These are phyloP conservation scores for Euphrasia arctica DNA, from an alignment of 305 asterid species.

Conservation along the genomic window DNA sequence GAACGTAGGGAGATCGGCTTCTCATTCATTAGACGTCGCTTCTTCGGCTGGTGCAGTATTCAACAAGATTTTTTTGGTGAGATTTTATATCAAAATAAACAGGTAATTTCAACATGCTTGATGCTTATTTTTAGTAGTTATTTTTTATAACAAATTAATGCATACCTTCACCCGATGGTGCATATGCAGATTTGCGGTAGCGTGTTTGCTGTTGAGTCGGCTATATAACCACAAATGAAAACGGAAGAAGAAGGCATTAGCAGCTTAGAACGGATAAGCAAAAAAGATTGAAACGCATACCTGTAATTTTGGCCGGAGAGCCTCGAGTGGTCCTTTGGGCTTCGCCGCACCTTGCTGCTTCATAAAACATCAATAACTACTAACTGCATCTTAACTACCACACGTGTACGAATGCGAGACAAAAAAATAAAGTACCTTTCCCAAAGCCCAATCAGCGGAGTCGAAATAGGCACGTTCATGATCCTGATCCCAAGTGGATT, in stretches of 20 bases:
- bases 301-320: constrained; percentile 96
- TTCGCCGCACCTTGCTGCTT: constrained; percentile 86
- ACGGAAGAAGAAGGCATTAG: constrained; percentile 17
- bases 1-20: constrained; percentile 3
- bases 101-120: not conserved
- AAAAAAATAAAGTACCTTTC: constrained; percentile 52
- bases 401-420: constrained; percentile 11
- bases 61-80: not conserved
- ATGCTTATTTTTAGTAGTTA: not conserved
- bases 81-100: constrained; percentile 12
- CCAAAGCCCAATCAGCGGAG: constrained; percentile 98
- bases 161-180: constrained; percentile 92
- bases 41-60: constrained; percentile 44
- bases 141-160: not conserved
- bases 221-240: constrained; percentile 39
- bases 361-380: constrained; percentile 25
- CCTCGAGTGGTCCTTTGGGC: constrained; percentile 98
- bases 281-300: constrained; percentile 27
- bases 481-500: constrained; percentile 48
- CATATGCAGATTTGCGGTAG: constrained; percentile 86
- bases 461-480: constrained; percentile 95
- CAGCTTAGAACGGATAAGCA: constrained; percentile 16
- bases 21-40: constrained; percentile 44
- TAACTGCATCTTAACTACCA: not conserved
- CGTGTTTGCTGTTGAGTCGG: constrained; percentile 96